Base-by-base conservation (phyloP, 345 rosid genomes). In the Combretum micranthum region DNA sequence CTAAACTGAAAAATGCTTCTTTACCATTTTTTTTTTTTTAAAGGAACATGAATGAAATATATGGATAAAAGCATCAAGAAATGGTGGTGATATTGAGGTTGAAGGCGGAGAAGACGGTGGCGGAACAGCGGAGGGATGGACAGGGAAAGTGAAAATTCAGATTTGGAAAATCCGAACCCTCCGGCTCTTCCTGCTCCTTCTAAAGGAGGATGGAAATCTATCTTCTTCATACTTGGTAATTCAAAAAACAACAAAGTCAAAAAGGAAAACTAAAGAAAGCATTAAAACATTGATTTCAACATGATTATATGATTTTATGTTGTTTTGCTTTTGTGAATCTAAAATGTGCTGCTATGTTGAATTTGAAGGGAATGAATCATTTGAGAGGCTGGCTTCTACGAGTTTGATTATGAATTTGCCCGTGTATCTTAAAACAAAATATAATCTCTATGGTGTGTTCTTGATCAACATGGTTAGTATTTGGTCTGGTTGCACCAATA, bases 311-410 rank as follows among this genome's bases (percentile, higher is more conserved):
- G 39, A 1, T 32, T 32, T 32, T 32, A 11, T 32, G 5, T 32
- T 11, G 9, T 32, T 9, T 32, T 32, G 39, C n/a, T 32, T 32
- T 32, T 32, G 10, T 32, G 39, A 32, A 32, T 32, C 39, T 32
- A 32, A 32, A n/a, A 5, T 7, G 9, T 32, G 5, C 9, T 4
- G 39, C 39, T 32, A 5, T 32, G 26, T 25, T 59, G 21, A 19
- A 50, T 46, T 21, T 65, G 63, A 16, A 87, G 96, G 81, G 57
- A 90, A 85, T 68, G 88, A 81, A 64, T 77, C 88, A 16, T 75
- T 90, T 52, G 97, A 87, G 83, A 83, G 86, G 67, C 61, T 85
- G 49, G 97, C 88, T 2, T 67, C 93, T 0, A 70, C 72, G 53
- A 80, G 96, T 16, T 46, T 90, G 52, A 49, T 68, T 50, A 74